Conservation (phyloP, 208 protist species). For the Balamuthia mandrillaris region DNA sequence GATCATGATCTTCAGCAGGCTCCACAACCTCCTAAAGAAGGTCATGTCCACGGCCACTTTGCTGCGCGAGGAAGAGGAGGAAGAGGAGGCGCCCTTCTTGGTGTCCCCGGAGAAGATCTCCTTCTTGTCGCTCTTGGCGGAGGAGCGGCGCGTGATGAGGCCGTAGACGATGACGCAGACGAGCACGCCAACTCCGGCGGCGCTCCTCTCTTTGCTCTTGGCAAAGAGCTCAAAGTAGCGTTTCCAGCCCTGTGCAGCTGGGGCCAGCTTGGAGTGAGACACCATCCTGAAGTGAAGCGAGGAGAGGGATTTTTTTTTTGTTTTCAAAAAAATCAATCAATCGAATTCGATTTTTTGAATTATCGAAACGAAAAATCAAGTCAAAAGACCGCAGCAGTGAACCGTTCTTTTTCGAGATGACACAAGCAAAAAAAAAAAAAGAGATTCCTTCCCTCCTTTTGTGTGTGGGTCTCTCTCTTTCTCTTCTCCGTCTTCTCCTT, state of each 20-base stretch:
- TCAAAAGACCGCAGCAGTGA: too few relatives aligned
- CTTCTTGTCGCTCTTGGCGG: neutral
- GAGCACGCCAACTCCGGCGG: neutral
- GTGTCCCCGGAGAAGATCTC: slow-evolving; percentile 20
- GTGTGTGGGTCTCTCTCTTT: too few relatives aligned
- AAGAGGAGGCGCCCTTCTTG: neutral
- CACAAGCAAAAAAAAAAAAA: too few relatives aligned
- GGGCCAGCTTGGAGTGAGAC: neutral
- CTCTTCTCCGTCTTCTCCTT: too few relatives aligned
- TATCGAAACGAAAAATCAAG: too few relatives aligned
- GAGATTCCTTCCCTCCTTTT: too few relatives aligned
- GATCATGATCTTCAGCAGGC: slow-evolving; percentile 57
- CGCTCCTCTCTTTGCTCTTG: neutral
- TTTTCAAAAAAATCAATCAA: too few relatives aligned
- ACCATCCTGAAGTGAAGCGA: too few relatives aligned
- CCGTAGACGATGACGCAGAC: neutral
- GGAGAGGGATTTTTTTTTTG: too few relatives aligned
- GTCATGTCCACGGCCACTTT: slow-evolving; percentile 40
- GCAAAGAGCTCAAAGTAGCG: neutral
- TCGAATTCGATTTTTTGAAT: too few relatives aligned
- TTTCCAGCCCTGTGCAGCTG: neutral
- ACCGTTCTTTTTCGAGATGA: too few relatives aligned
- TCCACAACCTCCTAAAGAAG: slow-evolving; percentile 36
- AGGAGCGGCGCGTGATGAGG: neutral
- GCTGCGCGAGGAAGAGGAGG: neutral